Base-by-base conservation (phyloP, 2,329 filamentous ascomycete genomes). In the Claviceps africana region DNA sequence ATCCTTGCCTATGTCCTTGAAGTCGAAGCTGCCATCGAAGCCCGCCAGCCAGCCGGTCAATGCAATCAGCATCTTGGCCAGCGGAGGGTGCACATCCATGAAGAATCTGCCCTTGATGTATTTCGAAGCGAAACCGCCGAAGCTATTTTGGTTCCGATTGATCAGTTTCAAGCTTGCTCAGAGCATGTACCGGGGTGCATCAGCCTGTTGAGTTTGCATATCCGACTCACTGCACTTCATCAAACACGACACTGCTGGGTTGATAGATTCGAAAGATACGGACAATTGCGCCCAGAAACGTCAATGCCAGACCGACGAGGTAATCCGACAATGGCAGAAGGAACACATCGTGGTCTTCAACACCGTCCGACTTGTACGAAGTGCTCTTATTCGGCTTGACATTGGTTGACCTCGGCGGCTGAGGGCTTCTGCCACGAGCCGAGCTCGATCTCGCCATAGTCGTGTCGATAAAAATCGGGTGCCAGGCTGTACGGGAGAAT, bases 91-190 rank as follows among this genome's bases (percentile, higher is more conserved):
- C n/a, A 98, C 93, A 67, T 98, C 93, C 93, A 98, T 98, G 70
- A 98, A 98, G 79, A 98, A 98, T 67, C 79, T 85, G 64, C 93
- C 93, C 76, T 98, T 97, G 78, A 98, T 97, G 70, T 98, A 98
- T 71, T 98, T 98, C 61, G 86, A 88, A 58, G 93, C 93, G 67
- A 98, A 98, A 48, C 93, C 93, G 67, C 93, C 93, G 68, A 98
- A 98, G 72, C 89, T 95, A 63, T 37, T 31, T 50, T 4, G 5
- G 9, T 35, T 13, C 37, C 35, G 28, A n/a, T 28, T 37, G 17
- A 39, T 51, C 42, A 51, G 42, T 21, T 40, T 30, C 22, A 30
- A 6, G 11, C 35, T 19, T 15, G 15, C 13, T 8, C 7, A 45
- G 28, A 28, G 5, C 13, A 48, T 37, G 47, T 7, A 39, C 8